Evolutionary conservation across 2,329 filamentous ascomycete genomes (phyloP).

Genomic region (Xylariaceae sp.): DNA sequence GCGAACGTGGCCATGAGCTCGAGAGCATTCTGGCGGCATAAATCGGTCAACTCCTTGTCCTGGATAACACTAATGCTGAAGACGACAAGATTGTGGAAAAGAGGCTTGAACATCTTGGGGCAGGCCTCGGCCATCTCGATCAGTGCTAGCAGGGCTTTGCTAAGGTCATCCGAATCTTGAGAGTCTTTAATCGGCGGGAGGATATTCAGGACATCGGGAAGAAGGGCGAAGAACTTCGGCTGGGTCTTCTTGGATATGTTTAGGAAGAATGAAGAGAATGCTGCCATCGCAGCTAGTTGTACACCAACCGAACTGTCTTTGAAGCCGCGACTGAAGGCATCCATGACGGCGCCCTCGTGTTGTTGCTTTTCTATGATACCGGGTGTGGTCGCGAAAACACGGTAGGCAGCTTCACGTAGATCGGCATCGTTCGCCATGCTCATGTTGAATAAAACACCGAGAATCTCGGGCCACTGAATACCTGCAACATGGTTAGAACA

Average conservation of each 20-base stretch:
- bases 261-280: constrained; percentile 93
- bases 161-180: constrained; percentile 83
- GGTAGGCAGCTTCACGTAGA: constrained; percentile 86
- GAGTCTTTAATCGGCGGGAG: constrained; percentile 90
- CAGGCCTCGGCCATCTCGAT: constrained; percentile 94
- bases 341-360: constrained; percentile 83
- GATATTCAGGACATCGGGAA: constrained; percentile 90
- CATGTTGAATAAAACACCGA: constrained; percentile 79
- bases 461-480: constrained; percentile 82
- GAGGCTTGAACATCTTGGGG: constrained; percentile 92
- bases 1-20: constrained; percentile 98
- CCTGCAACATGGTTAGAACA: constrained; percentile 45
- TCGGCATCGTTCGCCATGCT: constrained; percentile 80
- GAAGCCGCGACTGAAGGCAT: constrained; percentile 87
- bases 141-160: constrained; percentile 80
- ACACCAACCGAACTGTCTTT: constrained; percentile 82
- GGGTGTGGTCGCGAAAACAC: constrained; percentile 91
- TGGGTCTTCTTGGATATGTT: constrained; percentile 84
- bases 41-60: constrained; percentile 88
- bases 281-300: constrained; percentile 89
- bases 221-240: constrained; percentile 77
- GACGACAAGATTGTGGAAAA: constrained; percentile 89
- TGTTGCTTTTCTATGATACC: constrained; percentile 95
- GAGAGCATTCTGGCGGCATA: constrained; percentile 87
- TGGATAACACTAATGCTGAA: constrained; percentile 92